Percentiles rank a stretch among this genome's conserved stretches.
Conservation (phyloP, 257 asterid species). For the Penstemon eatonii region DNA sequence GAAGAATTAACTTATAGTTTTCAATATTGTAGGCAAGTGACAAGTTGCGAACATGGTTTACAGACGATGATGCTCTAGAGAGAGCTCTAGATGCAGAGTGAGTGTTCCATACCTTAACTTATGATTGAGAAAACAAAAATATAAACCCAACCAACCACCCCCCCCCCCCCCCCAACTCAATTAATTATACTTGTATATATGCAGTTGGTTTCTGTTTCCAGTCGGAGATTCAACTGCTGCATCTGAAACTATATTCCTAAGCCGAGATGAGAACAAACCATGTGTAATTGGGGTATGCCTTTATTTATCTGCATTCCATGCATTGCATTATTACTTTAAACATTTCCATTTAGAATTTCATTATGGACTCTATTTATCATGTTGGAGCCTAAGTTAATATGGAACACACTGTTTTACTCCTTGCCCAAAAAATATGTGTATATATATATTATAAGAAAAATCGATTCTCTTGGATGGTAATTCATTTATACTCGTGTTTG, state of each 20-base stretch:
- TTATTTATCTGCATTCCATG: background rate
- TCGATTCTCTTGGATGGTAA: background rate
- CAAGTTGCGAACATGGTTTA: constrained; percentile 68
- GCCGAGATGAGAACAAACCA: constrained; percentile 68
- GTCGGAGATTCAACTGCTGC: constrained; percentile 52
- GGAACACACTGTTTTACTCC: too few relatives aligned
- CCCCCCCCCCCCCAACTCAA: background rate
- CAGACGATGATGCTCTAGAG: constrained; percentile 85
- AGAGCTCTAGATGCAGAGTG: constrained; percentile 88
- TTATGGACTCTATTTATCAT: too few relatives aligned
- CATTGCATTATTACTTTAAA: too few relatives aligned
- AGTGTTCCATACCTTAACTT: constrained; percentile 27
- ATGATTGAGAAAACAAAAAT: background rate
- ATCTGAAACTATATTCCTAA: constrained; percentile 65
- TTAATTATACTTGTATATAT: constrained; percentile 15
- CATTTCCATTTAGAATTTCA: too few relatives aligned
- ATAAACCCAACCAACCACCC: too few relatives aligned
- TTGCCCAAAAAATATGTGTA: too few relatives aligned
- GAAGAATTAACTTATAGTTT: constrained; percentile 24
- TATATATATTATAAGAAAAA: too few relatives aligned
- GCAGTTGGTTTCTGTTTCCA: constrained; percentile 78
- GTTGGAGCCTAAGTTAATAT: too few relatives aligned
- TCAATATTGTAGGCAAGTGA: constrained; percentile 60
- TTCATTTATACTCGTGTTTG: background rate
- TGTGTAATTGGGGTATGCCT: constrained; percentile 67